Evolutionary conservation across 192 early-diverging fungal species (phyloP).

Genomic region (Umbelopsis vinacea): DNA sequence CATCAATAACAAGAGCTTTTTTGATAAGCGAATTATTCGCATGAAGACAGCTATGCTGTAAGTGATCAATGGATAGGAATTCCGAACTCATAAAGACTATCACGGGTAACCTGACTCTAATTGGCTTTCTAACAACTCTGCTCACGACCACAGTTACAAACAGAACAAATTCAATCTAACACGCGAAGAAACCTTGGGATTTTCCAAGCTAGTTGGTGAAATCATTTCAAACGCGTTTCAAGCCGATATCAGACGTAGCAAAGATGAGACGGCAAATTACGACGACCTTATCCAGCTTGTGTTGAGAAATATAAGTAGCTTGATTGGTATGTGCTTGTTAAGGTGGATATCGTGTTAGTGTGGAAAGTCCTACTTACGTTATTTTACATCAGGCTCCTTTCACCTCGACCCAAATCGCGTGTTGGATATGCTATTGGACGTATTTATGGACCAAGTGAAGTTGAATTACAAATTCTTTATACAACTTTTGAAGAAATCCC

Average conservation of each 20-base stretch:
- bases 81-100: neutral
- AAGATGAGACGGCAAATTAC: conserved; percentile 7
- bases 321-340: conserved; percentile 45
- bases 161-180: conserved; percentile 86
- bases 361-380: neutral
- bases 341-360: neutral
- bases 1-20: conserved; percentile 29
- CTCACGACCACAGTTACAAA: conserved; percentile 55
- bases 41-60: conserved; percentile 47
- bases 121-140: neutral
- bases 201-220: conserved; percentile 71
- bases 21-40: conserved; percentile 35
- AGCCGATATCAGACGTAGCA: conserved; percentile 17
- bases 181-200: conserved; percentile 83
- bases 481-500: conserved; percentile 58
- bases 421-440: conserved; percentile 74
- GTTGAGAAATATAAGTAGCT: conserved; percentile 49
- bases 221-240: conserved; percentile 43
- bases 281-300: conserved; percentile 27
- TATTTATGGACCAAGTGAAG: conserved; percentile 71
- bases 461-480: conserved; percentile 75
- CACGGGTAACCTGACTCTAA: neutral
- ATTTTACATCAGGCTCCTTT: conserved; percentile 61
- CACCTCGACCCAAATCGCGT: conserved; percentile 86
- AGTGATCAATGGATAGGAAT: conserved; percentile 1